A percentile compares a stretch with the other conserved stretches of the same genome.
Evolutionary conservation across 2,329 filamentous ascomycete species (phyloP).

Genomic region (Apiospora saccharicola): DNA sequence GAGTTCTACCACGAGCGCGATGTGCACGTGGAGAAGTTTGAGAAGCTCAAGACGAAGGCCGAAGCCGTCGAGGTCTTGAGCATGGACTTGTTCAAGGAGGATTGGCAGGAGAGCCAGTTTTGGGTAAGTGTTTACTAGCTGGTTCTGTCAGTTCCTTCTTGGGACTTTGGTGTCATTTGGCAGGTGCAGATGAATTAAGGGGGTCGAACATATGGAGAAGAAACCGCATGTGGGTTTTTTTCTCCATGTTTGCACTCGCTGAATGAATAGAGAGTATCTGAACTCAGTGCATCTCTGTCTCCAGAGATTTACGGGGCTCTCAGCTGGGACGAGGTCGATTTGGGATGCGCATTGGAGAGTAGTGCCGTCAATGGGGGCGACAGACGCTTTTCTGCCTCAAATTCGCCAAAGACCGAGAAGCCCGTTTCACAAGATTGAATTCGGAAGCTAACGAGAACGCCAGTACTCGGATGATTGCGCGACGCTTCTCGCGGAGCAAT

Average conservation of each 20-base stretch:
- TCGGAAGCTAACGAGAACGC: background rate
- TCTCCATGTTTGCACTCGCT: background rate
- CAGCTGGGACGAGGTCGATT: background rate
- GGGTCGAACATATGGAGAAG: background rate
- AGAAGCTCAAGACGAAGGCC: constrained; percentile 68
- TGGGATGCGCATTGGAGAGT: background rate
- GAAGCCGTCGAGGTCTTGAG: constrained; percentile 60
- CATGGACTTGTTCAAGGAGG: constrained; percentile 74
- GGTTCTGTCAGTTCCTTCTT: background rate
- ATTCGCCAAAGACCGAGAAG: background rate
- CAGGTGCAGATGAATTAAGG: background rate
- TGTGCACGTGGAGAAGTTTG: constrained; percentile 69
- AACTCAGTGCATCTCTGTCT: background rate
- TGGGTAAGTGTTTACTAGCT: constrained; percentile 64
- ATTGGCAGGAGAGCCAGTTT: constrained; percentile 87
- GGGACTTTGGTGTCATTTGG: background rate
- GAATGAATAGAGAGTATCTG: background rate
- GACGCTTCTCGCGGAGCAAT: constrained; percentile 64
- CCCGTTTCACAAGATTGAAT: background rate
- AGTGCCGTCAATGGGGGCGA: background rate
- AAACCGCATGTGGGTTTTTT: background rate
- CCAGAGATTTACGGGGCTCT: background rate
- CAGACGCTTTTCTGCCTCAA: background rate
- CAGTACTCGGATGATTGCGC: constrained; percentile 80
- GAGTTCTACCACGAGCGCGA: constrained; percentile 80